These are phyloP conservation scores for Rhodotorula paludigena DNA, from an alignment of 768 basidiomycete genomes.

Conservation along the genomic window DNA sequence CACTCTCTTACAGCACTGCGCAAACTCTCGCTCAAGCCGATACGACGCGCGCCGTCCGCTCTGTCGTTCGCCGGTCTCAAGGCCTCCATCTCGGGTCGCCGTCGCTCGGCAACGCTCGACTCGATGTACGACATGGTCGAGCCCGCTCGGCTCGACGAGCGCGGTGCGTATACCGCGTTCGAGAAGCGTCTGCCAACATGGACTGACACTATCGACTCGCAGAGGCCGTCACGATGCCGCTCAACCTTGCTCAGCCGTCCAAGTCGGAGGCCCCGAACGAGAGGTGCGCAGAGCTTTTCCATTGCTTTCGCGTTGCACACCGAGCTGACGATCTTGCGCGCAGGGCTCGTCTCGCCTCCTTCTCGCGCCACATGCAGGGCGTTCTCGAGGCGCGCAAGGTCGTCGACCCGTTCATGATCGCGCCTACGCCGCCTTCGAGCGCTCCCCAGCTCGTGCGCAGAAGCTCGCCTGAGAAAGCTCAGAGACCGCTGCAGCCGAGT, in stretches of 20 bases:
- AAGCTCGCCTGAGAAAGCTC: too few relatives aligned
- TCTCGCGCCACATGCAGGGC: slow-evolving; percentile 12
- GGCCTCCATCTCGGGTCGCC: neutral
- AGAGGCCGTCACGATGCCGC: slow-evolving; percentile 1
- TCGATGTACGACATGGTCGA: slow-evolving; percentile 13
- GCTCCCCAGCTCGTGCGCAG: too few relatives aligned
- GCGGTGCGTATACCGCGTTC: neutral
- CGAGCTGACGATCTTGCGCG: neutral
- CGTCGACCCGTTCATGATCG: neutral
- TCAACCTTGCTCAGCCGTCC: neutral
- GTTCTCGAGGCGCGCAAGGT: slow-evolving; percentile 11
- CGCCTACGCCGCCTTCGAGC: neutral
- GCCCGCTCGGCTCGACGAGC: neutral
- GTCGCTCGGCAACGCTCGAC: neutral
- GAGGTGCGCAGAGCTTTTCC: neutral
- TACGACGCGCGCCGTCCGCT: slow-evolving; percentile 21
- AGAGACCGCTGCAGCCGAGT: neutral
- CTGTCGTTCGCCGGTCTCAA: slow-evolving; percentile 23
- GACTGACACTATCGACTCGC: too few relatives aligned
- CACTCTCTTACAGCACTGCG: neutral
- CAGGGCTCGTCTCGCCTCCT: slow-evolving; percentile 21
- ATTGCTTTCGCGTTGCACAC: neutral
- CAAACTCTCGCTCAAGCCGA: slow-evolving; percentile 10
- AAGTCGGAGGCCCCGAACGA: neutral
- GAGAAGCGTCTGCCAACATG: too few relatives aligned